phyloP scores from a whole-genome alignment of 31 red algal species.

The Asparagopsis taxiformis region DNA sequence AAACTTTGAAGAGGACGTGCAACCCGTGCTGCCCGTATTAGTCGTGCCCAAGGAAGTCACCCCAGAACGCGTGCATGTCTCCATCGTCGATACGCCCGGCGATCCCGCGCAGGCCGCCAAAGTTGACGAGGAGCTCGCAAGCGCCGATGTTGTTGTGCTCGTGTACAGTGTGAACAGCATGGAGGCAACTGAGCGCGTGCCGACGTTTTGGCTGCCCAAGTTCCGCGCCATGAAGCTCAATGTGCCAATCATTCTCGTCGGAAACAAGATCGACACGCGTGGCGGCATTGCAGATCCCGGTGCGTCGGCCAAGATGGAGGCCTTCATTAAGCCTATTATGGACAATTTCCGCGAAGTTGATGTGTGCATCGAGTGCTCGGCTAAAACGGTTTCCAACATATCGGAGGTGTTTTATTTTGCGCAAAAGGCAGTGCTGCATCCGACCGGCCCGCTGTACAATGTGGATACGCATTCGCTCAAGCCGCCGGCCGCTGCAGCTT shows the following conservation, averaged over 20 bases:
- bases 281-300: slow-evolving; percentile 53
- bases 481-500: slow-evolving; percentile 65
- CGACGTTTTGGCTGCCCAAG: slow-evolving; percentile 76
- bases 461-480: slow-evolving; percentile 76
- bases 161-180: slow-evolving; percentile 82
- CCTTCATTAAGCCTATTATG: slow-evolving; percentile 97
- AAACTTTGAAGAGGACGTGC: slow-evolving; percentile 75
- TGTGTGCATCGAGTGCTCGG: slow-evolving; percentile 96
- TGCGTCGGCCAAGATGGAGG: slow-evolving; percentile 80
- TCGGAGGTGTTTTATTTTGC: slow-evolving; percentile 98
- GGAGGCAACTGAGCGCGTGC: slow-evolving; percentile 66
- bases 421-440: slow-evolving; percentile 93
- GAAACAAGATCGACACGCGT: slow-evolving; percentile 93
- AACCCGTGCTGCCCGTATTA: slow-evolving; percentile 78
- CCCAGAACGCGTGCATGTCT: slow-evolving; percentile 84
- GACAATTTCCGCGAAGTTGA: slow-evolving; percentile 92
- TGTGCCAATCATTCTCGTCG: slow-evolving; percentile 90
- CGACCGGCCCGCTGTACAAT: slow-evolving; percentile 91
- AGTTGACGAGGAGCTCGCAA: slow-evolving; percentile 61
- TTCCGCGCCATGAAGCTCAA: slow-evolving; percentile 52
- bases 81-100: slow-evolving; percentile 89
- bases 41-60: slow-evolving; percentile 90
- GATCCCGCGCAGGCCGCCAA: slow-evolving; percentile 23
- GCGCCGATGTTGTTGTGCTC: slow-evolving; percentile 86
- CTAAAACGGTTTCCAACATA: slow-evolving; percentile 93